Evolutionary conservation across 768 basidiomycete species (phyloP), one percentile per base, ranked within the genome.

Genomic region (Tulasnella sp.): DNA sequence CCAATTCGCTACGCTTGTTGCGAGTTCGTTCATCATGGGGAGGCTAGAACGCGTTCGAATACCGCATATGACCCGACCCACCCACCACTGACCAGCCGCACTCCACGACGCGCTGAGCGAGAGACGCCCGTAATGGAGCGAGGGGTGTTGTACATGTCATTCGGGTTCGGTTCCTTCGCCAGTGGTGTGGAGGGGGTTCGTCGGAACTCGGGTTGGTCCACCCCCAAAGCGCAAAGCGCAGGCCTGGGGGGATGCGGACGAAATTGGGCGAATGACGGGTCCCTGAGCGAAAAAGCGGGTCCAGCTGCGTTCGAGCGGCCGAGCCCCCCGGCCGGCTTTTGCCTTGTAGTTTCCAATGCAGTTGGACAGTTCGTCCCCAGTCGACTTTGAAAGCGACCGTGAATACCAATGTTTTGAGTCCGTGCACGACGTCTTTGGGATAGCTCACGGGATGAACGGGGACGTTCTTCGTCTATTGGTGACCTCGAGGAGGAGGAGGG

Each of bases 221-320:
- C 34, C 58, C 27, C n/a, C n/a, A n/a, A n/a, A n/a, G n/a, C n/a
- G n/a, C 34, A 52, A 52, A 52, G 52, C 52, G 52, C 62, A 68
- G 34, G 62, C 12, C 62, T 18, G 52, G 52, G 24, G 52, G 52
- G 62, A 68, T 68, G 62, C 62, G 62, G 62, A 68, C 62, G 62
- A 68, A 68, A 68, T 68, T 68, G 62, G 62, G 31, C n/a, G 62
- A 68, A 68, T 68, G 62, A 68, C 62, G 62, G 52, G 62, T 68
- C 62, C 62, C 62, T 68, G 62, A 68, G 2, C 1, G 8, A 27
- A 68, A 68, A 62, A 24, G n/a, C n/a, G n/a, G n/a, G n/a, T n/a
- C n/a, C n/a, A n/a, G 31, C 62, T 31, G 62, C 36, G 10, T 68
- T 31, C 27, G 62, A 7, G 36, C 62, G 62, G 62, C 62, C 62